A percentile compares a stretch with the other conserved stretches of the same genome.
Conservation (phyloP, 768 basidiomycete genomes). For the Boletus rubescentipes region DNA sequence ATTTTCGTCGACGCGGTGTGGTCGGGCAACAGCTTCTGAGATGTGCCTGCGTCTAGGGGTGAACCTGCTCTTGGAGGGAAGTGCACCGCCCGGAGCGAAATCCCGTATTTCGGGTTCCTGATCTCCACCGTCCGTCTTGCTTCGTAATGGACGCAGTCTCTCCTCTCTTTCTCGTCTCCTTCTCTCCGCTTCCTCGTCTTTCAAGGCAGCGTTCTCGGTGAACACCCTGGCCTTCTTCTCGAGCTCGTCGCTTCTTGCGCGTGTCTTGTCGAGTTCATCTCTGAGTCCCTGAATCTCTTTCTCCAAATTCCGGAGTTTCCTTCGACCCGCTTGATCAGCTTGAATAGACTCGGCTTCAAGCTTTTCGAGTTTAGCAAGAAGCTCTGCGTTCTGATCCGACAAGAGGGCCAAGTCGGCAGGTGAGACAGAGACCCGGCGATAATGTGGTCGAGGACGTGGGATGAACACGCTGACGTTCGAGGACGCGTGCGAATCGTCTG, state of each 20-base stretch:
- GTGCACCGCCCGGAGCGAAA: conserved; percentile 61
- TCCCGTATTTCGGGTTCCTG: conserved; percentile 42
- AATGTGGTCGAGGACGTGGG: conserved; percentile 28
- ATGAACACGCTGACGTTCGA: conserved; percentile 17
- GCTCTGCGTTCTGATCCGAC: conserved; percentile 81
- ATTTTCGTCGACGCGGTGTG: conserved; percentile 8
- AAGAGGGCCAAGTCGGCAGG: conserved; percentile 68
- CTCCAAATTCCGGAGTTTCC: conserved; percentile 70
- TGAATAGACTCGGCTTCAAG: conserved; percentile 69
- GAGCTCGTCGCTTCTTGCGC: conserved; percentile 65
- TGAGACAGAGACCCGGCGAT: conserved; percentile 57
- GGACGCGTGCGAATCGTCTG: conserved; percentile 26
- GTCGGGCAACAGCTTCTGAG: conserved; percentile 25
- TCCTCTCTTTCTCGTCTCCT: conserved; percentile 44
- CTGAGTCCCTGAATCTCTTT: conserved; percentile 75
- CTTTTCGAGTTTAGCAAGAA: conserved; percentile 70
- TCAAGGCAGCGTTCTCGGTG: conserved; percentile 23
- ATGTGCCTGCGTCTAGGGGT: conserved; percentile 29
- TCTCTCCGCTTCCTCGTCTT: conserved; percentile 32
- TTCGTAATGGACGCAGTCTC: conserved; percentile 53
- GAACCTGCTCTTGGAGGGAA: conserved; percentile 28
- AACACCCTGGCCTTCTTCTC: conserved; percentile 60
- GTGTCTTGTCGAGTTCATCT: conserved; percentile 76
- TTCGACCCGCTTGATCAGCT: conserved; percentile 65
- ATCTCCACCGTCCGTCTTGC: conserved; percentile 32